Base-by-base conservation (phyloP, 345 rosid genomes). In the Atalantia buxifolia region DNA sequence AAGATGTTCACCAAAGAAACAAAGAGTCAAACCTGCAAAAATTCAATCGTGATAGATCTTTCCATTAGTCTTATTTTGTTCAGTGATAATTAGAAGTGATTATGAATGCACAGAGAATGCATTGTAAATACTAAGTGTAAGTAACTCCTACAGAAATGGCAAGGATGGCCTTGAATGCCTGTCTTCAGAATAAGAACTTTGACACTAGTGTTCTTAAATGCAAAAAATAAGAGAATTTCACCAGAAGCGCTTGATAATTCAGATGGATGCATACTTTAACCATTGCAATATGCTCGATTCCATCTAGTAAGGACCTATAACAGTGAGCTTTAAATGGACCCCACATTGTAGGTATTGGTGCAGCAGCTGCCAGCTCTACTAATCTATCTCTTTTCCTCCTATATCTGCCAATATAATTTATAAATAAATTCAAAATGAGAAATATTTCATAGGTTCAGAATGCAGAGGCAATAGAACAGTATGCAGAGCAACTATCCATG, bases 261-360 rank as follows among this genome's bases (percentile, higher is more conserved):
- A 48, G 56, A 38, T 68, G 42, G 9, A 31, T 69, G 31, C 84
- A 84, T 82, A 95, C 98, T 78, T 95, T 95, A 73, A 93, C 98
- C 98, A 93, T 95, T 33, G 99, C 99, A 86, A 92, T 92, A 84
- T 95, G 99, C 85, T 95, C 98, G 74, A 91, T 89, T 83, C 99
- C 99, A 85, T 93, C 99, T 56, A 93, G 81, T 66, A 89, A 62
- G 42, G 98, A 95, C 81, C 82, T 86, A 81, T 89, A 93, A 83
- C 99, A 95, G 80, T 91, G 87, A 28, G 97, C 93, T 81, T 77
- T 86, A 80, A 95, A 95, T 21, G 96, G 96, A 8, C 99, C 97
- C 93, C 96, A 95, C 91, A 90, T 89, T 69, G 99, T 95, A 1
- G 99, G 97, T 83, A 93, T 91, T 45, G 84, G 82, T 36, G 99